These are phyloP conservation scores for Entomophthora muscae DNA, from an alignment of 371 early-diverging fungal genomes.

Conservation along the genomic window DNA sequence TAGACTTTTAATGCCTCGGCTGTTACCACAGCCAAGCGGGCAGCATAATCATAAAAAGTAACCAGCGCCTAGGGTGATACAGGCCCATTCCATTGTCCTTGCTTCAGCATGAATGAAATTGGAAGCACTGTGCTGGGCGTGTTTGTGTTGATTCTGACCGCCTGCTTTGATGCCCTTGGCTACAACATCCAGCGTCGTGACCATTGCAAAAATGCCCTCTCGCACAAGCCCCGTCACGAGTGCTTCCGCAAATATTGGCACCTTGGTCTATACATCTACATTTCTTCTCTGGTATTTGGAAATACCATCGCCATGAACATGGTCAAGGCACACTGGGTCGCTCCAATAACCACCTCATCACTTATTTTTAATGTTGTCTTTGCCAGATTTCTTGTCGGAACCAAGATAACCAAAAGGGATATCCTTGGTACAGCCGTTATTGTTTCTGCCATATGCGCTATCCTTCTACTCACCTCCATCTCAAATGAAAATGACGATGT, in stretches of 20 bases:
- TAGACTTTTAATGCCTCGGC: too few relatives aligned
- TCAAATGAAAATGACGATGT: conserved; percentile 5
- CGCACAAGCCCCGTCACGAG: conserved; percentile 29
- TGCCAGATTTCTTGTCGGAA: conserved; percentile 46
- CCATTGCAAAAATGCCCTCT: conserved; percentile 35
- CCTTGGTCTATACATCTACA: conserved; percentile 41
- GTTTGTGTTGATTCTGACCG: conserved; percentile 36
- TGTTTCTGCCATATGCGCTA: conserved; percentile 39
- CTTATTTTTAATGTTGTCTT: conserved; percentile 51
- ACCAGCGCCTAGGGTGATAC: too few relatives aligned
- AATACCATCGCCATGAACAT: conserved; percentile 40
- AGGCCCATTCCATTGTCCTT: too few relatives aligned
- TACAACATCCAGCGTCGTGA: conserved; percentile 44
- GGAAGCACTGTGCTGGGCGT: conserved; percentile 18
- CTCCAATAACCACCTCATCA: conserved; percentile 46
- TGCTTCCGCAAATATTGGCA: conserved; percentile 49
- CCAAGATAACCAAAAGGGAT: conserved; percentile 39
- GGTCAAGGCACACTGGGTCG: conserved; percentile 56
- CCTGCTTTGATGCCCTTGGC: conserved; percentile 49
- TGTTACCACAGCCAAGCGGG: too few relatives aligned
- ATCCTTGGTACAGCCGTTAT: conserved; percentile 45
- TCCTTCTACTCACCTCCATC: conserved; percentile 36
- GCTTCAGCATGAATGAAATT: not conserved
- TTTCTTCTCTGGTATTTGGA: conserved; percentile 39
- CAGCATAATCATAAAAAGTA: too few relatives aligned